Evolutionary conservation across 352 stramenopile species (phyloP).

Genomic region (Phytophthora megakarya): DNA sequence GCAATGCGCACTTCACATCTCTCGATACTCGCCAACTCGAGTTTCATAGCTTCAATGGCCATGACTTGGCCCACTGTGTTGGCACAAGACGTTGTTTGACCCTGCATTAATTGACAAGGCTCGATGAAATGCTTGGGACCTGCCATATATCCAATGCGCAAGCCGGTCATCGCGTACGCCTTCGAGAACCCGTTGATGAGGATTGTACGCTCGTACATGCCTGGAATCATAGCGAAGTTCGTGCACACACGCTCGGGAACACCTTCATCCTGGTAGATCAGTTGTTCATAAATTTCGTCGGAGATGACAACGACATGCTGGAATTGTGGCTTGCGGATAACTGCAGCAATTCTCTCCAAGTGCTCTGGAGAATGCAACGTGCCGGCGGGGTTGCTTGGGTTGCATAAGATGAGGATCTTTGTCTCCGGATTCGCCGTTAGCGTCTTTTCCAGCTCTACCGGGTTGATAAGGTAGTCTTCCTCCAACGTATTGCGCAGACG

Average conservation of each 20-base stretch:
- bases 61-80: slow-evolving; percentile 93
- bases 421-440: slow-evolving; percentile 72
- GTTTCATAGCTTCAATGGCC: slow-evolving; percentile 86
- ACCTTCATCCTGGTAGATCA: slow-evolving; percentile 90
- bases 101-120: slow-evolving; percentile 92
- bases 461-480: slow-evolving; percentile 92
- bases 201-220: slow-evolving; percentile 92
- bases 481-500: slow-evolving; percentile 89
- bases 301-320: slow-evolving; percentile 86
- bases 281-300: slow-evolving; percentile 97
- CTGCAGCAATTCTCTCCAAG: slow-evolving; percentile 51
- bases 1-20: slow-evolving; percentile 52
- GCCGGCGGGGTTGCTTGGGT: slow-evolving; percentile 95
- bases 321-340: slow-evolving; percentile 63
- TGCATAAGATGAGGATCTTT: slow-evolving; percentile 95
- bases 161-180: slow-evolving; percentile 95
- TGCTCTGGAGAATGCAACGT: slow-evolving; percentile 69
- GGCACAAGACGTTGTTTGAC: slow-evolving; percentile 95
- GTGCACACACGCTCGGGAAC: slow-evolving; percentile 57
- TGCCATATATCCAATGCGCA: slow-evolving; percentile 93
- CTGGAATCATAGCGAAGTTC: slow-evolving; percentile 70
- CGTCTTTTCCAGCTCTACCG: slow-evolving; percentile 67
- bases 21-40: slow-evolving; percentile 69
- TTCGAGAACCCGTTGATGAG: slow-evolving; percentile 98
- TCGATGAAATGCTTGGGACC: slow-evolving; percentile 75